Evolutionary conservation across 139 green algal genomes (phyloP), one percentile per base, ranked within the genome.

Genomic region (Tetratostichococcus sp.): DNA sequence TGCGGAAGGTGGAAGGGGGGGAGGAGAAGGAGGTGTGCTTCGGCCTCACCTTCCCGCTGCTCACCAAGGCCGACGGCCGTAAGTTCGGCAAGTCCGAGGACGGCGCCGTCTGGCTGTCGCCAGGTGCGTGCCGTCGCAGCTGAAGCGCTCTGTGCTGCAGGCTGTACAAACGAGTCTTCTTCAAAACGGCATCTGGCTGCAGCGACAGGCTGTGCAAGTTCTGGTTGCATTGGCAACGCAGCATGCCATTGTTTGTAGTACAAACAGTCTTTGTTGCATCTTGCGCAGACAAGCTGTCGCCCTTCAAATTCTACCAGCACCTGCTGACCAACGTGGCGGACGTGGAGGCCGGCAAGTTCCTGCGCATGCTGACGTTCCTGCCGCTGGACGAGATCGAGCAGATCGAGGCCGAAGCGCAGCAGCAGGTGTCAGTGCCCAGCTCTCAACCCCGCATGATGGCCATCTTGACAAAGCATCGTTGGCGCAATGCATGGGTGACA

Each of bases 221-320:
- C n/a, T n/a, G n/a, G n/a, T n/a, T n/a, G n/a, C n/a, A n/a, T n/a
- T n/a, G n/a, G n/a, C n/a, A n/a, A n/a, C n/a, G n/a, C n/a, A n/a
- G n/a, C n/a, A n/a, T n/a, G n/a, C n/a, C n/a, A n/a, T n/a, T n/a
- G n/a, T n/a, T n/a, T n/a, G n/a, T n/a, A n/a, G n/a, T n/a, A n/a
- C n/a, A n/a, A n/a, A n/a, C n/a, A n/a, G n/a, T n/a, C n/a, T n/a
- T n/a, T n/a, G n/a, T n/a, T n/a, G n/a, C n/a, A n/a, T n/a, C n/a
- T n/a, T n/a, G n/a, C 39, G 73, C 89, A 4, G 89, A 93, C 30
- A 93, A 90, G 80, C 87, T 99, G 35, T 97, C 91, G 0, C 93
- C 96, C 21, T 99, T 97, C 87, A 93, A 97, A 79, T 97, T 99
- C 78, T 99, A 99, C 83, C 94, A 99, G 57, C 77, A 82, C 67